phyloP scores from a whole-genome alignment of 169 alveolate species.

The Plasmodium adleri region DNA sequence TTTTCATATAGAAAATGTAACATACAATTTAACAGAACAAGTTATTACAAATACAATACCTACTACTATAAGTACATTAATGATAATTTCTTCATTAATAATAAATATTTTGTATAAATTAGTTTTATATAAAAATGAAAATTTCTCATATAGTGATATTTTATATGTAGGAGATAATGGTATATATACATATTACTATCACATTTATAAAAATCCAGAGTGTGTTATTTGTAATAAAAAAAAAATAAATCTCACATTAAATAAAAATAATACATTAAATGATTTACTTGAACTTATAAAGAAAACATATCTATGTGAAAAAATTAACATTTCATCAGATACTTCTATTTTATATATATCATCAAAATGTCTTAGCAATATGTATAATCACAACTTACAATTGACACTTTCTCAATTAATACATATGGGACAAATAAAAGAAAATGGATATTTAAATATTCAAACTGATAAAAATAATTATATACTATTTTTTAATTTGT shows the following conservation, averaged over 20 bases:
- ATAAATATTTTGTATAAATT: background rate
- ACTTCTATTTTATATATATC: slow-evolving; percentile 16
- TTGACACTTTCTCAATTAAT: slow-evolving; percentile 29
- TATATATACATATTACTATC: slow-evolving; percentile 26
- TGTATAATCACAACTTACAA: slow-evolving; percentile 4
- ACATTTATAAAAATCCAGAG: slow-evolving; percentile 16
- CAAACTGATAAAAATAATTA: slow-evolving; percentile 22
- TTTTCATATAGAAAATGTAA: slow-evolving; percentile 22
- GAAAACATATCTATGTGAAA: slow-evolving; percentile 3
- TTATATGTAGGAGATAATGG: slow-evolving; percentile 59
- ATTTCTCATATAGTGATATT: slow-evolving; percentile 30
- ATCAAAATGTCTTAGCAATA: slow-evolving; percentile 7
- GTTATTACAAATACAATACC: slow-evolving; percentile 39
- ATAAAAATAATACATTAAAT: slow-evolving; percentile 12
- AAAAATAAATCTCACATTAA: slow-evolving; percentile 6
- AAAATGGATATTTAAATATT: slow-evolving; percentile 18
- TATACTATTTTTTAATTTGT: slow-evolving; percentile 19
- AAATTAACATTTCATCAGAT: slow-evolving; percentile 25
- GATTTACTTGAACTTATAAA: background rate
- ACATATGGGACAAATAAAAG: slow-evolving; percentile 14
- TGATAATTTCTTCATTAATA: slow-evolving; percentile 42
- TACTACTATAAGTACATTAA: slow-evolving; percentile 35
- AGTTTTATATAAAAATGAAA: background rate
- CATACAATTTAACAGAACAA: slow-evolving; percentile 39
- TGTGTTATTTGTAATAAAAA: slow-evolving; percentile 46